These are phyloP conservation scores for Emmonsiellopsis sp. DNA, from an alignment of 2,329 filamentous ascomycete genomes.

Conservation along the genomic window DNA sequence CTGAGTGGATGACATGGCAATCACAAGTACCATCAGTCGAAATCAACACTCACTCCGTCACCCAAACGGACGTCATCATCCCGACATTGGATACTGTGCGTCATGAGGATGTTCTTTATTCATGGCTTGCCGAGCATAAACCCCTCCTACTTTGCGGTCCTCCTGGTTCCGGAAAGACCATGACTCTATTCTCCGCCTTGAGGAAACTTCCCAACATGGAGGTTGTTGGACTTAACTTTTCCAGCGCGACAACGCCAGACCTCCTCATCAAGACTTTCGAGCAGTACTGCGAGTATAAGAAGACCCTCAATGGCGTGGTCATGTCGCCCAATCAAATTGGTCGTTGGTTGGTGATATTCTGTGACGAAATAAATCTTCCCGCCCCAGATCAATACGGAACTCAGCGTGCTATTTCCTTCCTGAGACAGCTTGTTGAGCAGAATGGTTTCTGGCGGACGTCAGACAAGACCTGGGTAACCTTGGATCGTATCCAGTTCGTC, in stretches of 20 bases:
- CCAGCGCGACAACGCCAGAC: constrained; percentile 94
- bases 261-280: constrained; percentile 98
- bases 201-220: constrained; percentile 98
- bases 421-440: constrained; percentile 94
- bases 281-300: constrained; percentile 99
- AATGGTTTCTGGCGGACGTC: constrained; percentile 98
- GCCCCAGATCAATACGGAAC: constrained; percentile 97
- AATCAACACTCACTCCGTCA: constrained; percentile 96
- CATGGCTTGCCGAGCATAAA: constrained; percentile 98
- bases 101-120: constrained; percentile 98
- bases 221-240: constrained; percentile 97
- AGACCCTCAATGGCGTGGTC: constrained; percentile 91
- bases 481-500: constrained; percentile 97
- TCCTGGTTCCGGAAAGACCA: constrained; percentile 97
- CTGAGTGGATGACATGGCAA: constrained; percentile 89
- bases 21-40: constrained; percentile 89
- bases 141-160: constrained; percentile 92
- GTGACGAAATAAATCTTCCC: constrained; percentile 97
- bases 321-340: constrained; percentile 95
- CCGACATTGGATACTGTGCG: constrained; percentile 94
- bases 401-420: constrained; percentile 91
- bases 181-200: constrained; percentile 97
- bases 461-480: constrained; percentile 94
- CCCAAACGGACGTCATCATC: constrained; percentile 96
- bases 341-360: constrained; percentile 97